Evolutionary conservation across 768 basidiomycete species (phyloP).

Genomic region (Pleurotus ostreatus): DNA sequence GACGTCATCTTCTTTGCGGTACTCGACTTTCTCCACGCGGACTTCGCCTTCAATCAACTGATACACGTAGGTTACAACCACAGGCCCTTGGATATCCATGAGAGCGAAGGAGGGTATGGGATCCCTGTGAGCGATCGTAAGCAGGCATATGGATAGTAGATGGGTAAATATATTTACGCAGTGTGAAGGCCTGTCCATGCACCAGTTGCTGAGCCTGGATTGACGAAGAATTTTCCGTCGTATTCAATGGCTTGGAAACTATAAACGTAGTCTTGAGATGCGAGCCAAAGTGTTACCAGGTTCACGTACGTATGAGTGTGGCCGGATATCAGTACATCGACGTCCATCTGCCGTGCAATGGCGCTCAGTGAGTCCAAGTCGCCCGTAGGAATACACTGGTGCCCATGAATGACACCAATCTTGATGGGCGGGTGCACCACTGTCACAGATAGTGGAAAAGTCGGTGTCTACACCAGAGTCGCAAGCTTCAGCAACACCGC

Average conservation of each 20-base stretch:
- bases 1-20: constrained; percentile 20
- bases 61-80: constrained; percentile 96
- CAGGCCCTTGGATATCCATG: constrained; percentile 96
- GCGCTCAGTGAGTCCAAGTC: constrained; percentile 88
- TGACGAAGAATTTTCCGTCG: constrained; percentile 90
- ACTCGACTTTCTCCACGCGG: constrained; percentile 88
- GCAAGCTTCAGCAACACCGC: no score
- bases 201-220: constrained; percentile 93
- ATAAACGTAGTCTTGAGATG: not conserved
- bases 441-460: constrained; percentile 77
- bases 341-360: constrained; percentile 94
- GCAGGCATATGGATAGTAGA: not conserved
- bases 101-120: constrained; percentile 92
- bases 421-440: constrained; percentile 82
- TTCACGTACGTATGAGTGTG: constrained; percentile 88
- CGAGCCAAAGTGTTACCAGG: not conserved
- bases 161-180: constrained; percentile 38
- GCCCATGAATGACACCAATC: constrained; percentile 91
- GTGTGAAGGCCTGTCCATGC: constrained; percentile 83
- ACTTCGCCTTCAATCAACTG: constrained; percentile 93
- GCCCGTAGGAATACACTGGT: constrained; percentile 89
- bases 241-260: constrained; percentile 95
- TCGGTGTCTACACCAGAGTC: constrained; percentile 41
- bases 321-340: constrained; percentile 90
- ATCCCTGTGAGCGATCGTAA: constrained; percentile 44